Base-by-base conservation (phyloP, 176 grass and related monocot species). In the Musa beccarii region DNA sequence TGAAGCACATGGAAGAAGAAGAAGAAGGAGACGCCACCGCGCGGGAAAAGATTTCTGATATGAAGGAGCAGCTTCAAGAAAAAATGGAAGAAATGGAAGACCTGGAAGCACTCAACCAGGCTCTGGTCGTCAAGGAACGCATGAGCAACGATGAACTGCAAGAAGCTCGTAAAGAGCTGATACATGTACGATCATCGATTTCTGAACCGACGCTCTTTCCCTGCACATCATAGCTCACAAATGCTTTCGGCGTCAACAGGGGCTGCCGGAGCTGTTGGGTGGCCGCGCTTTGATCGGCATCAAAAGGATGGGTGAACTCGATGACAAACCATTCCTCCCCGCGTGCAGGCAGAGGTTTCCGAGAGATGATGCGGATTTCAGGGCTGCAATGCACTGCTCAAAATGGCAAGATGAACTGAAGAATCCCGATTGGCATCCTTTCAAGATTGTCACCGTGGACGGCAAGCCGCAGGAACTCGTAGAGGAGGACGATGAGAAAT, bases 121-220 rank as follows among this genome's bases (percentile, higher is more conserved):
- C 76, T 49, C 55, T 92, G 11, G 13, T 89, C 22, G 59, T 76
- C 26, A 89, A 86, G 24, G 86, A 92, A 77, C 76, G 84, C 9
- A 75, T 71, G 66, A 84, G 86, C 78, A 92, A 92, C 1, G 86
- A 92, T 19, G 86, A 92, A 68, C 53, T 87, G 61, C 90, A 92
- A 70, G 63, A 80, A 24, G 86, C 90, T 68, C 78, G 81, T 66
- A 89, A 87, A 65, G 90, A 84, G 56, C 76, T 88, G 19, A 84
- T 88, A 72, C 15, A 24, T n/a, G 85, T 87, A 76, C 67, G 81
- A 10, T 28, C 26, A 28, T 28, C 26, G 2, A 28, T 28, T 28
- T 28, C 26, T 22, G 22, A 22, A 22, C 22, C 22, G 22, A 22
- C 22, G 22, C 22, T 22, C 22, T 22, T 22, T 22, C 22, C 22